These are phyloP conservation scores for Lecanicillium sp. DNA, from an alignment of 2,329 filamentous ascomycete genomes.

Conservation along the genomic window DNA sequence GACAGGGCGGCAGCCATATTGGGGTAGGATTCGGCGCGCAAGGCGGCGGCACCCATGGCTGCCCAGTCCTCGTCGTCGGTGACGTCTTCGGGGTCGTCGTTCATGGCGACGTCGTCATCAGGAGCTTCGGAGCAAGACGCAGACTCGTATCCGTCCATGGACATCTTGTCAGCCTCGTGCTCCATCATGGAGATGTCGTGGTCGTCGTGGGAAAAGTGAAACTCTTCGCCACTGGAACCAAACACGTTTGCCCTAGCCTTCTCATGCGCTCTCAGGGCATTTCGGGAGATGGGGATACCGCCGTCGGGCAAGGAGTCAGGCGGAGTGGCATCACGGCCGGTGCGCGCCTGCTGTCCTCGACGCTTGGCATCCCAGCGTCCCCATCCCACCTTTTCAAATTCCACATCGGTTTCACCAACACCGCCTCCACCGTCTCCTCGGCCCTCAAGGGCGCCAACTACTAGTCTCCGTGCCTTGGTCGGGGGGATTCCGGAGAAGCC, in stretches of 20 bases:
- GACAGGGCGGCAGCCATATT: slow-evolving; percentile 48
- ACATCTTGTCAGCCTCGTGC: slow-evolving; percentile 93
- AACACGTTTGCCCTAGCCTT: slow-evolving; percentile 41
- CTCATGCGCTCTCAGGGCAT: slow-evolving; percentile 32
- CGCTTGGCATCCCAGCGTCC: slow-evolving; percentile 86
- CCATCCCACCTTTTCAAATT: slow-evolving; percentile 96
- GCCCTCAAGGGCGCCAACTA: slow-evolving; percentile 86
- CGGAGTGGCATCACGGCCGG: slow-evolving; percentile 34
- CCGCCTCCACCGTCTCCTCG: slow-evolving; percentile 55
- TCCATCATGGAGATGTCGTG: slow-evolving; percentile 62
- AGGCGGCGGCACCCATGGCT: slow-evolving; percentile 74
- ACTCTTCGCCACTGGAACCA: slow-evolving; percentile 60
- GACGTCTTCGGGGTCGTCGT: slow-evolving; percentile 72
- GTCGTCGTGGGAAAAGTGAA: slow-evolving; percentile 67
- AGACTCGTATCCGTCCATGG: slow-evolving; percentile 60
- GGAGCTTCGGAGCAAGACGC: slow-evolving; percentile 70
- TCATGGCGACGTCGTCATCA: slow-evolving; percentile 56
- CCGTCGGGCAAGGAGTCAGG: slow-evolving; percentile 31
- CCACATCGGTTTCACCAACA: slow-evolving; percentile 59
- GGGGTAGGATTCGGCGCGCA: slow-evolving; percentile 60
- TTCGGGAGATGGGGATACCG: slow-evolving; percentile 49
- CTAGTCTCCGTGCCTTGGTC: slow-evolving; percentile 80
- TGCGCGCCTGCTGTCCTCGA: slow-evolving; percentile 45
- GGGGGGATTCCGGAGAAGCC: slow-evolving; percentile 85
- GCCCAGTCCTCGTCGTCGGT: slow-evolving; percentile 98